Evolutionary conservation across 257 asterid genomes (phyloP).

Genomic region (Plantago major): DNA sequence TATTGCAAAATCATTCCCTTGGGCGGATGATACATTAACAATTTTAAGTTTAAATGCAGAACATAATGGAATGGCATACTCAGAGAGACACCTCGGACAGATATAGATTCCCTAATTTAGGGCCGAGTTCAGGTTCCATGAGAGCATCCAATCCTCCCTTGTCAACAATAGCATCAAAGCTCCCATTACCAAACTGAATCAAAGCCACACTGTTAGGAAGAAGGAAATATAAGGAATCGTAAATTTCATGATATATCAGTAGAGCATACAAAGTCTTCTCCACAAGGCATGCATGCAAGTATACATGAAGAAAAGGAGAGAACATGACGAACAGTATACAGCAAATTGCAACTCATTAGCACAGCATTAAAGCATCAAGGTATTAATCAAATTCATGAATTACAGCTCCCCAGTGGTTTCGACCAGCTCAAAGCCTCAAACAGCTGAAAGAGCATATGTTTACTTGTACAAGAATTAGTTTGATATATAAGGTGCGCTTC

Average conservation of each 20-base stretch:
- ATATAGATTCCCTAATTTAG: conserved; percentile 64
- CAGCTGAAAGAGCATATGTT: not conserved
- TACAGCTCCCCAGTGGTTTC: not conserved
- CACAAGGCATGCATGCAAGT: conserved; percentile 9
- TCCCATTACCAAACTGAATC: conserved; percentile 58
- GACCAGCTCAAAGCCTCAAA: not conserved
- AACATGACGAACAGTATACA: not conserved
- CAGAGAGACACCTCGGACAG: conserved; percentile 62
- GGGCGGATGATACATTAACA: conserved; percentile 8
- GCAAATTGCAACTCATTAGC: not conserved
- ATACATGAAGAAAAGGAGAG: conserved; percentile 7
- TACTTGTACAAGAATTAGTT: not conserved
- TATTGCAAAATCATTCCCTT: conserved; percentile 16
- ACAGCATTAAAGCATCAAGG: conserved; percentile 4
- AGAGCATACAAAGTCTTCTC: not conserved
- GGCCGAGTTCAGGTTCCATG: conserved; percentile 91
- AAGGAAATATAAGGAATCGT: conserved; percentile 6
- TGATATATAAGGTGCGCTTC: not conserved
- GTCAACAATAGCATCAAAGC: conserved; percentile 68
- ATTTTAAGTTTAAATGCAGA: conserved; percentile 1
- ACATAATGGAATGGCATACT: conserved; percentile 1
- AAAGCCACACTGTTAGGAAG: conserved; percentile 20
- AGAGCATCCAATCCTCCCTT: conserved; percentile 99
- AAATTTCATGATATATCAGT: not conserved
- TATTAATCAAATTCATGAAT: not conserved